Percentiles rank a stretch among this genome's conserved stretches.
phyloP scores from a whole-genome alignment of 2,329 filamentous ascomycete species.

The Alternaria postmessia region DNA sequence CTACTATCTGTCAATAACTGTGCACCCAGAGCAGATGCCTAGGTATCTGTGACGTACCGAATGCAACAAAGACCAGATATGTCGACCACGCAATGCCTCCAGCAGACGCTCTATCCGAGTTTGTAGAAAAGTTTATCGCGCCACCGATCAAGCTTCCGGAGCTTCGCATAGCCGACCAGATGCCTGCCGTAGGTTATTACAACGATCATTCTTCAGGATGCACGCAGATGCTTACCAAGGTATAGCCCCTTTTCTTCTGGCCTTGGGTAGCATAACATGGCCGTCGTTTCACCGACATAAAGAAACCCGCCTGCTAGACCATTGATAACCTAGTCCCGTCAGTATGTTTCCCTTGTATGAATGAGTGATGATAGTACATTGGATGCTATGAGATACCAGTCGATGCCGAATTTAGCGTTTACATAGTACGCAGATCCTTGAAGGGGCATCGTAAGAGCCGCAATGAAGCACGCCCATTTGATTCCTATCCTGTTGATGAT shows the following conservation, averaged over 20 bases:
- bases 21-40: neutral
- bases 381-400: slow-evolving; percentile 14
- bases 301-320: slow-evolving; percentile 13
- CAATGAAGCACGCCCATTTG: slow-evolving; percentile 20
- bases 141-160: slow-evolving; percentile 19
- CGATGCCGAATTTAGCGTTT: slow-evolving; percentile 10
- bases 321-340: slow-evolving; percentile 9
- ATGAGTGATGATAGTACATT: slow-evolving; percentile 4
- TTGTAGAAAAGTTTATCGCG: slow-evolving; percentile 20
- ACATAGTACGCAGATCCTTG: slow-evolving; percentile 19
- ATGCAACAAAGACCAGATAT: slow-evolving; percentile 17
- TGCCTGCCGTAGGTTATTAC: slow-evolving; percentile 4
- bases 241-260: slow-evolving; percentile 18
- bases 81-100: slow-evolving; percentile 17
- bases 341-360: neutral
- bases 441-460: slow-evolving; percentile 15
- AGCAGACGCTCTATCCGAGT: slow-evolving; percentile 1
- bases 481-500: slow-evolving; percentile 20
- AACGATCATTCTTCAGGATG: neutral
- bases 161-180: slow-evolving; percentile 23
- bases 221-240: slow-evolving; percentile 7
- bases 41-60: slow-evolving; percentile 6
- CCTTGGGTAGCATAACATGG: slow-evolving; percentile 18
- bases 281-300: slow-evolving; percentile 21
- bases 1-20: neutral